phyloP scores from a whole-genome alignment of 2,329 filamentous ascomycete species.

The Chalaropsis ovoidea region DNA sequence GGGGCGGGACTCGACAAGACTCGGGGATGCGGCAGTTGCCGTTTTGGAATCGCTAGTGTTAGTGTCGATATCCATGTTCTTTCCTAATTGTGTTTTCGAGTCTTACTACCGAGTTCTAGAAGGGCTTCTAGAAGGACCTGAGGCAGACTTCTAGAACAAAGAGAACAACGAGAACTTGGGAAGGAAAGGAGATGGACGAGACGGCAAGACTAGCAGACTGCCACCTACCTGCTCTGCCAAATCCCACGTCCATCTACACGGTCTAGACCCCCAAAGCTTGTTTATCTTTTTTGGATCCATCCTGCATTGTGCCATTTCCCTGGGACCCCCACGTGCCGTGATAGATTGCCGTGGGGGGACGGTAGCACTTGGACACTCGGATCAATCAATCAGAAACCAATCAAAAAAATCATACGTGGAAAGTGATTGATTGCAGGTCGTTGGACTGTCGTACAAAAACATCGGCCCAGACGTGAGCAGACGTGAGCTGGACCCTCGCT shows the following conservation, averaged over 20 bases:
- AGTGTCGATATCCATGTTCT: background rate
- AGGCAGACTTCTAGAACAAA: background rate
- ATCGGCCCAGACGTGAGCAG: background rate
- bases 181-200: background rate
- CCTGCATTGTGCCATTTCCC: conserved; percentile 3
- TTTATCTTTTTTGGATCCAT: conserved; percentile 7
- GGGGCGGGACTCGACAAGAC: background rate
- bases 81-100: background rate
- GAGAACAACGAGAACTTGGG: background rate
- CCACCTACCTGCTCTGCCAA: background rate
- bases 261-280: conserved; percentile 5
- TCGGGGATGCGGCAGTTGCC: background rate
- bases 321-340: conserved; percentile 4
- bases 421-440: background rate
- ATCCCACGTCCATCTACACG: conserved; percentile 1
- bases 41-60: background rate
- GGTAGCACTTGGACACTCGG: background rate
- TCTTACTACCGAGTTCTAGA: background rate
- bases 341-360: conserved; percentile 8
- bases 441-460: conserved; percentile 1
- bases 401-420: background rate
- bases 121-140: background rate
- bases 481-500: background rate
- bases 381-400: background rate
- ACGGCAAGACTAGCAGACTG: background rate